Evolutionary conservation across 257 asterid genomes (phyloP).

Genomic region (Eucommia ulmoides): DNA sequence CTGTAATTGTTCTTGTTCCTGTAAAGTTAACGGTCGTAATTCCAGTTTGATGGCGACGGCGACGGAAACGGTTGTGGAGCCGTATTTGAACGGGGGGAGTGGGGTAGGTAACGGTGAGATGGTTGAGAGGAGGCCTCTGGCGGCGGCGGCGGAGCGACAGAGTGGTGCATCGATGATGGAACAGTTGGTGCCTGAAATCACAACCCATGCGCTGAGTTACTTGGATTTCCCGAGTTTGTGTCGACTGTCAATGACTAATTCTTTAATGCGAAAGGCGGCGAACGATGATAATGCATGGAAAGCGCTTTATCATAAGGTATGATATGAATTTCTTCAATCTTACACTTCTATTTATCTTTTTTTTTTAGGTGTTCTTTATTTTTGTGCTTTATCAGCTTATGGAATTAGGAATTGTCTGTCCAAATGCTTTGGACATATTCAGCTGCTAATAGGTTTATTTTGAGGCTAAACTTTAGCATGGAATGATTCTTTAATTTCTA

Average conservation of each 20-base stretch:
- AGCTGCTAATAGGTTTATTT: too few species aligned
- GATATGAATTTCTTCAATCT: too few species aligned
- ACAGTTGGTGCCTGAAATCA: constrained; percentile 97
- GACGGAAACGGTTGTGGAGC: constrained; percentile 8
- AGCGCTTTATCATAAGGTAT: constrained; percentile 84
- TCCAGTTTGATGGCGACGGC: constrained; percentile 5
- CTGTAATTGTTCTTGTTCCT: constrained; percentile 18
- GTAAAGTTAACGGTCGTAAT: constrained; percentile 12
- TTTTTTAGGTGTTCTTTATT: too few species aligned
- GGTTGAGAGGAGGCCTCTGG: constrained; percentile 23
- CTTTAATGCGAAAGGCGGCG: constrained; percentile 90
- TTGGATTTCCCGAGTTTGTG: constrained; percentile 94
- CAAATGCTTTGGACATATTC: too few species aligned
- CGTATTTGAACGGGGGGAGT: constrained; percentile 13
- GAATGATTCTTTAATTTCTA: too few species aligned
- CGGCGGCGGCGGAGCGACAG: constrained; percentile 47
- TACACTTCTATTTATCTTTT: too few species aligned
- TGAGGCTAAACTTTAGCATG: too few species aligned
- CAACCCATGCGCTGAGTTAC: constrained; percentile 86
- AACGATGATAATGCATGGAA: constrained; percentile 98
- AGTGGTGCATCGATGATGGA: constrained; percentile 97
- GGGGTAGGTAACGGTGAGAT: constrained; percentile 10
- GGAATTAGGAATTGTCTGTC: too few species aligned
- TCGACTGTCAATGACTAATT: constrained; percentile 93
- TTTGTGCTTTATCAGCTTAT: too few species aligned